A percentile compares a stretch with the other conserved stretches of the same genome.
Evolutionary conservation across 345 rosid species (phyloP).

Genomic region (Hypericum perforatum): DNA sequence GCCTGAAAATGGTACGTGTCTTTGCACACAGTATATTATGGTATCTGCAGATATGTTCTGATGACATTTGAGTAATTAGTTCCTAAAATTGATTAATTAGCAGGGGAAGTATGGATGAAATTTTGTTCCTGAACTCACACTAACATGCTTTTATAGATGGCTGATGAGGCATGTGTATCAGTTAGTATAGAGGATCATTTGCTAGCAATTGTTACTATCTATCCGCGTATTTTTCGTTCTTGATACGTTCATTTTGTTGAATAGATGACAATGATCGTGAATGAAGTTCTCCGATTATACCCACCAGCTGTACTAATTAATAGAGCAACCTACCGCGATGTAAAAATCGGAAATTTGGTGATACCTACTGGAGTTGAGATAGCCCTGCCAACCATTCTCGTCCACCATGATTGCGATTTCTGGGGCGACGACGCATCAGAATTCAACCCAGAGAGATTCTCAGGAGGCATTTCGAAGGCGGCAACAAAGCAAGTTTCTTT

Average conservation of each 20-base stretch:
- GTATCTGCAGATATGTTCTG: too few relatives aligned
- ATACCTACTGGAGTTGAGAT: conserved; percentile 11
- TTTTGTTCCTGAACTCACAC: too few relatives aligned
- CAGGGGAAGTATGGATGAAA: too few relatives aligned
- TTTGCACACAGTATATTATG: not conserved
- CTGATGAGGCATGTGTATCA: too few relatives aligned
- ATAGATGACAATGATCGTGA: conserved; percentile 18
- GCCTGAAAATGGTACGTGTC: conserved; percentile 15
- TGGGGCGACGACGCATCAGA: conserved; percentile 30
- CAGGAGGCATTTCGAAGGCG: not conserved
- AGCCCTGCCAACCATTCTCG: not conserved
- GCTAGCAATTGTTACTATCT: too few relatives aligned
- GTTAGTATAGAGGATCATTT: too few relatives aligned
- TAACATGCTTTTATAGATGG: too few relatives aligned
- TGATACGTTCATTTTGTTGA: too few relatives aligned
- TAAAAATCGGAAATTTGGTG: conserved; percentile 3
- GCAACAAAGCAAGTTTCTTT: not conserved
- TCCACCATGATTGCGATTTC: conserved; percentile 8
- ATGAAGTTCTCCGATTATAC: conserved; percentile 17
- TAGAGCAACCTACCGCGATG: not conserved
- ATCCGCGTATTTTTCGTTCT: too few relatives aligned
- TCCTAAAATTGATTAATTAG: too few relatives aligned
- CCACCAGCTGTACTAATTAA: not conserved
- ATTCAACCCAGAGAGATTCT: conserved; percentile 2
- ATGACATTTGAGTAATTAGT: too few relatives aligned